Evolutionary conservation across 768 basidiomycete genomes (phyloP), one percentile per base, ranked within the genome.

Genomic region (Thelephora aurantiotincta): DNA sequence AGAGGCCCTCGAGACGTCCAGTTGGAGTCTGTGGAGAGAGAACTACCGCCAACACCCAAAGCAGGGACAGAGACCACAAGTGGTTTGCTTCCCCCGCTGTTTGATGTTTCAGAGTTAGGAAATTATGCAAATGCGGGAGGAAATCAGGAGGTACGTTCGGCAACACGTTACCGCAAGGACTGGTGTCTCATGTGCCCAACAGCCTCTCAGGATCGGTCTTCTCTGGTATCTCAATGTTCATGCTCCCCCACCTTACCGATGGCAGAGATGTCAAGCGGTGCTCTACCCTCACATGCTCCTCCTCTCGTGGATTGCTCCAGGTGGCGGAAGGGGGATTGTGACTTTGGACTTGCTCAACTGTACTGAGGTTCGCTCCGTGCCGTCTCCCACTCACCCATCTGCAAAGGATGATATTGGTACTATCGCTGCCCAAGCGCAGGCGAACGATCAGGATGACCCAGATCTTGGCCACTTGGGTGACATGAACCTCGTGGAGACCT

Each of bases 221-320:
- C 65, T 96, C 0, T 94, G 88, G 82, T 96, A 91, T 58, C 75
- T 96, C 47, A 94, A 96, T 48, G 92, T 94, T 0, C 92, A 96
- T 57, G 81, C 83, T 0, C 59, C 74, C 3, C 77, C 82, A 18
- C 84, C 85, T 0, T 91, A 80, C 61, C 65, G 71, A 50, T 89
- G 84, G 86, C 77, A 80, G 64, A 73, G 87, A 52, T 91, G 78
- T 57, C 85, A 86, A 58, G 89, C 81, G 0, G 69, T 88, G 42
- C 69, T 86, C 1, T 93, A 85, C 57, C 87, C 78, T n/a, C 77
- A 86, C 52, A 80, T 85, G 66, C 70, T 96, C 2, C 65, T 92
- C 2, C 70, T 96, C 2, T 87, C 85, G 9, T 96, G 92, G 92
- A 71, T 87, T 48, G 82, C 86, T 5, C 75, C 83, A 1, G 82